Evolutionary conservation across 2,329 filamentous ascomycete species (phyloP), one percentile per base, ranked within the genome.

Genomic region (Calonectria honghensis): DNA sequence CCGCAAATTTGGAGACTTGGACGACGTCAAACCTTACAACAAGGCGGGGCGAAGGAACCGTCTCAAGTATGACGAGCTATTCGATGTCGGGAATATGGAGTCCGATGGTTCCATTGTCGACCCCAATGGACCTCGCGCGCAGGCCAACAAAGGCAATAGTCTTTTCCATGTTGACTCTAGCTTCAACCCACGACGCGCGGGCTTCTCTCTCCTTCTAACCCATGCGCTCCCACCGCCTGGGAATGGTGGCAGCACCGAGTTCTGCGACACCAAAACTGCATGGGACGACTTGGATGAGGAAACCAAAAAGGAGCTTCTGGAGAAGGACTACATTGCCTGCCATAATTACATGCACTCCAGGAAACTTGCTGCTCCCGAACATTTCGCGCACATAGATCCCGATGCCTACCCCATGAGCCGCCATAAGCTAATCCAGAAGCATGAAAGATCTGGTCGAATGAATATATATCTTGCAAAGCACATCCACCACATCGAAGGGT

Each of bases 41-140:
- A 82, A 82, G 1, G 83, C 82, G 0, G 89, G 87, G 20, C 86
- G 88, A 54, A 85, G 86, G 77, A 85, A 87, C 72, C 87, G 90
- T 27, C 87, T 89, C 75, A 78, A 82, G 2, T 85, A 88, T 74
- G 83, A 86, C 52, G 88, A 91, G 79, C 85, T 92, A 0, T 92
- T 92, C 79, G 91, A 92, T 76, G 89, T 89, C 0, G 86, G 88
- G 67, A 92, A 92, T 80, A 82, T 91, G 16, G 86, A 90, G 64
- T 84, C 85, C 2, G 86, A 90, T 52, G 87, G 87, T 57, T 81
- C 82, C 1, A 77, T 89, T 2, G 83, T 89, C n/a, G 82, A 85
- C 45, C 86, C 70, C 77, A 80, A 18, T 75, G 88, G 83, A 68
- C 83, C 86, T 27, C 84, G 87, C 29, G 83, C 84, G 16, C 84